Percentiles rank a stretch among this genome's conserved stretches.
Conservation (phyloP, 1,139 yeast species). For the Nakaseomyces bracarensis region DNA sequence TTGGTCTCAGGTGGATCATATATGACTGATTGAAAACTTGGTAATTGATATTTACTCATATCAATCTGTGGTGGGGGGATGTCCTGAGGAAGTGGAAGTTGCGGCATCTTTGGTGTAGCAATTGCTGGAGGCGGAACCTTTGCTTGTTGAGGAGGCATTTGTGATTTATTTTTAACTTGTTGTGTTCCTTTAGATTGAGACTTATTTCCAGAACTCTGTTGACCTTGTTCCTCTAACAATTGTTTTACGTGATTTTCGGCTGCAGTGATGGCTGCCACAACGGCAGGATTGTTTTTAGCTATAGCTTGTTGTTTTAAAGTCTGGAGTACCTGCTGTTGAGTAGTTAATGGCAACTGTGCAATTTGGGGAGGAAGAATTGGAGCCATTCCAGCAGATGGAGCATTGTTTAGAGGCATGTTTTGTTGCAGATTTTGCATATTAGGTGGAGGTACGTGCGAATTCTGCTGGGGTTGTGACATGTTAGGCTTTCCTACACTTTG, state of each 20-base stretch:
- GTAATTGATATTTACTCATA: constrained; percentile 25
- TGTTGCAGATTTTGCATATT: not conserved
- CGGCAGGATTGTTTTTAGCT: constrained; percentile 28
- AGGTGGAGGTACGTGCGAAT: constrained; percentile 1
- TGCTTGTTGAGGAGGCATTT: constrained; percentile 8
- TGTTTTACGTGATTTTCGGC: constrained; percentile 33
- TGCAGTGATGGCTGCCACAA: constrained; percentile 35
- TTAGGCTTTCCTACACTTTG: not conserved
- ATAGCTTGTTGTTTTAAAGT: constrained; percentile 30
- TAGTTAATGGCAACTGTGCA: constrained; percentile 29
- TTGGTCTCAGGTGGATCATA: constrained; percentile 28
- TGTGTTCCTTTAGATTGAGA: constrained; percentile 11
- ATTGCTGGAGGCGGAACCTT: constrained; percentile 8
- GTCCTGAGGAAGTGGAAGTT: constrained; percentile 11
- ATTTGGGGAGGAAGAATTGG: constrained; percentile 30
- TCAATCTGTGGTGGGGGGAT: constrained; percentile 5
- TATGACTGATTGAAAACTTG: constrained; percentile 25
- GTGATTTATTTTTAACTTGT: not conserved
- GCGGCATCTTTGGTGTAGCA: constrained; percentile 18
- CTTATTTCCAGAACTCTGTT: constrained; percentile 22
- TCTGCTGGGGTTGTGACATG: not conserved
- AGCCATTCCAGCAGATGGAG: constrained; percentile 13
- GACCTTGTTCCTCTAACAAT: constrained; percentile 30
- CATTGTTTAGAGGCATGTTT: constrained; percentile 32
- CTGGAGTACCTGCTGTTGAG: constrained; percentile 29